Evolutionary conservation across 495 filamentous ascomycete species (phyloP), one percentile per base, ranked within the genome.

Genomic region (Penicillium waksmanii): DNA sequence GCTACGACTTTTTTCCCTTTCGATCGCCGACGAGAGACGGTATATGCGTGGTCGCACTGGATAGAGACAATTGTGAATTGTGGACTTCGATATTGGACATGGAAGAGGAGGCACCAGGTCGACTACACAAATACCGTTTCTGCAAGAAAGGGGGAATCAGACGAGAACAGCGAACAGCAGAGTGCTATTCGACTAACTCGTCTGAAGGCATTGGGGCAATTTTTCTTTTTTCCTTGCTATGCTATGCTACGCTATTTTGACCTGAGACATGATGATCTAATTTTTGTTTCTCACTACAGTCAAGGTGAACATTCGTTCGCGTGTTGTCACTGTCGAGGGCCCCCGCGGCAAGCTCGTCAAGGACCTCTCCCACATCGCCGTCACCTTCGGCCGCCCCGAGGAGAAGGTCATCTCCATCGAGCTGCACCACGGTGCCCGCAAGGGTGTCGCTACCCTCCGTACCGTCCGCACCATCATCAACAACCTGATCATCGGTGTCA

Each of bases 401-500:
- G 85, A 87, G 80, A 82, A 89, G 78, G 72, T 90, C 58, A 93
- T 98, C 86, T 86, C 87, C 66, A 96, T 98, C 77, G 92, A 96
- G 79, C 85, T 98, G 73, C 96, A 98, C 85, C 95, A 98, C 80
- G 95, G 95, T 76, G 83, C 85, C 70, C 93, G 95, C 78, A 98
- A 98, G 86, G 93, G 91, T 76, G 89, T 98, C 71, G 95, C 95
- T 77, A 91, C 95, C 61, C 91, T 98, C 73, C 94, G 95, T 70
- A 98, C 95, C 69, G 95, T 98, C 87, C 90, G 90, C 69, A 92
- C 93, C 57, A 70, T 98, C 78, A 96, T 98, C 84, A 90, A 95
- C 86, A 98, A 98, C 88, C 69, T 98, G 78, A 90, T 98, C 80
- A 89, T 92, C 74, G 95, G 95, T 78, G 95, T 98, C 61, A 98